Percentiles rank a stretch among this genome's conserved stretches.
These are phyloP conservation scores for Saturnispora mendoncae DNA, from an alignment of 805 yeast genomes.

Conservation along the genomic window DNA sequence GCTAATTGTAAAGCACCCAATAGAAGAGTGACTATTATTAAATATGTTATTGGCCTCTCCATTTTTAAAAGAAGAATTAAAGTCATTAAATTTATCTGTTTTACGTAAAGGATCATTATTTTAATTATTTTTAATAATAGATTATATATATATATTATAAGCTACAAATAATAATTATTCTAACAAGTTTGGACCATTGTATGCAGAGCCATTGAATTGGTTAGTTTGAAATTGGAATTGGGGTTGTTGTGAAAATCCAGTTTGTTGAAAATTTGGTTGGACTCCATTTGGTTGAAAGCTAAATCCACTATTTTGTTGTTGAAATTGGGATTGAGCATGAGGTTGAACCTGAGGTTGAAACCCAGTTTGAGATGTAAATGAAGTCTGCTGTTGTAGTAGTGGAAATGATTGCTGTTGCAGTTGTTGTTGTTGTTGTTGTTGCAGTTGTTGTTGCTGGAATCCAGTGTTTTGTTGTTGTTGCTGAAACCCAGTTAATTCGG, in stretches of 20 bases:
- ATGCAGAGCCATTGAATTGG: slow-evolving; percentile 14
- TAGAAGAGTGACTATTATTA: slow-evolving; percentile 37
- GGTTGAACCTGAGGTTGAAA: not conserved
- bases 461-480: slow-evolving; percentile 13
- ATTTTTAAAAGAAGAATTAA: not conserved
- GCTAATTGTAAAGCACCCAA: slow-evolving; percentile 55
- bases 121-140: no score
- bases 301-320: slow-evolving; percentile 9
- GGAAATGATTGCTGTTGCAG: slow-evolving; percentile 8
- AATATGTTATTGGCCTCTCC: slow-evolving; percentile 34
- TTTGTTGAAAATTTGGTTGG: not conserved
- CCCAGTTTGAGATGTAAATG: not conserved
- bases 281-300: slow-evolving; percentile 10
- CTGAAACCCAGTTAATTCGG: not conserved
- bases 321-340: slow-evolving; percentile 12
- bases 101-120: no score
- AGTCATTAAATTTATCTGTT: not conserved
- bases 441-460: slow-evolving; percentile 20
- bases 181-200: slow-evolving; percentile 25
- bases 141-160: no score
- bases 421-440: slow-evolving; percentile 18
- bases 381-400: not conserved
- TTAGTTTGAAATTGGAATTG: not conserved
- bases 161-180: slow-evolving; percentile 2
- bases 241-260: slow-evolving; percentile 10